A percentile compares a stretch with the other conserved stretches of the same genome.
These are phyloP conservation scores for Trichosporon faecale DNA, from an alignment of 1,284 basidiomycete species.

Conservation along the genomic window DNA sequence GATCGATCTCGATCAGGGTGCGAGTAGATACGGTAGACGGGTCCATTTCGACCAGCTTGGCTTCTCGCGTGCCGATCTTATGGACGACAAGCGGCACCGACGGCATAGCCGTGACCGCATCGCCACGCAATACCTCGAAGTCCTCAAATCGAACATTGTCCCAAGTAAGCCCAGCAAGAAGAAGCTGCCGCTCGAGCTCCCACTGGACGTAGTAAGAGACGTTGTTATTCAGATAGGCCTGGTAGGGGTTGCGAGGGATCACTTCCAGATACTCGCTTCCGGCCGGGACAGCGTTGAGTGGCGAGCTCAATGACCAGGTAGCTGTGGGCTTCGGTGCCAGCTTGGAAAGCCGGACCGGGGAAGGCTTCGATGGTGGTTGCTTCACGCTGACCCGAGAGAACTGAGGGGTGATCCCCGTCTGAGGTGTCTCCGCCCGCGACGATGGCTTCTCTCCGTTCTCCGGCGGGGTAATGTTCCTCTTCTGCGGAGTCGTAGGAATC, in stretches of 20 bases:
- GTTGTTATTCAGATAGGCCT: constrained; percentile 20
- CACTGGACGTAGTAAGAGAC: constrained; percentile 36
- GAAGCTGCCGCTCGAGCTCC: constrained; percentile 32
- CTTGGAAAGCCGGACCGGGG: neutral
- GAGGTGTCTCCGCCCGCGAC: neutral
- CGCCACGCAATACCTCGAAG: constrained; percentile 24
- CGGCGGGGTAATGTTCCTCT: neutral
- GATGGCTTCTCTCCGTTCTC: neutral
- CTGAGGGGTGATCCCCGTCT: neutral
- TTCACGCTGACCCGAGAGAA: neutral
- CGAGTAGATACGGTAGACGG: neutral
- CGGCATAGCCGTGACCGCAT: constrained; percentile 17
- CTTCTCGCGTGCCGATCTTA: neutral
- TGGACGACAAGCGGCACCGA: neutral
- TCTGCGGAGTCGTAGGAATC: neutral
- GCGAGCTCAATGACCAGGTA: neutral
- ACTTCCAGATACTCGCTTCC: constrained; percentile 19
- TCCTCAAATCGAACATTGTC: constrained; percentile 26
- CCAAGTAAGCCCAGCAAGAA: constrained; percentile 22
- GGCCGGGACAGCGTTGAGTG: neutral
- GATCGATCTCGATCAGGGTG: constrained; percentile 29
- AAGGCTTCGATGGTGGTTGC: neutral
- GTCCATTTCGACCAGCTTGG: neutral
- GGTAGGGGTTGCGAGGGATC: constrained; percentile 26
- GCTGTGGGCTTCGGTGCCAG: neutral